Base-by-base conservation (phyloP, 805 yeast genomes). In the Komagataella kurtzmanii region DNA sequence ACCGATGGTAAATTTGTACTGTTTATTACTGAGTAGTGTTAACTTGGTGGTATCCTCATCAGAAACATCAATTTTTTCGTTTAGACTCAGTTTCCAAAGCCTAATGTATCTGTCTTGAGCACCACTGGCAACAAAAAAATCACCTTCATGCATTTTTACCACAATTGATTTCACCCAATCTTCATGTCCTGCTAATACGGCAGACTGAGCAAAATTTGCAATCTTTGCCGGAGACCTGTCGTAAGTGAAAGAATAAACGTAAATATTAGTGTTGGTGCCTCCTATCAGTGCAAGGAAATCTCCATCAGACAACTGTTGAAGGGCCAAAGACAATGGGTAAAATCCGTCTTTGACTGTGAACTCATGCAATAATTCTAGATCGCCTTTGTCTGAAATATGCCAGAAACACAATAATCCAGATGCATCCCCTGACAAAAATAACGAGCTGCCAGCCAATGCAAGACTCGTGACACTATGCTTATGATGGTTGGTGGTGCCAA, bases 91-190 rank as follows among this genome's bases (percentile, higher is more conserved):
- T 59, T 88, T 77, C 99, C 99, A 93, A 46, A 93, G 67, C 56
- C 99, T 75, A 50, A 93, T 88, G 62, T 88, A 89, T 58, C 95
- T 72, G 65, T 93, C 99, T 62, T 93, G 96, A 1, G 96, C 84
- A 0, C 96, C 98, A 52, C 86, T 79, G 4, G 98, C 98, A 24
- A 93, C 69, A 2, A 87, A 62, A 58, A 75, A 79, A 54, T 79
- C 81, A 19, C 74, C 78, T 6, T 71, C 71, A 0, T 66, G 64
- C 45, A 69, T 68, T 52, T 73, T 65, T 44, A 75, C 79, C 60
- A 88, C 79, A 30, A 93, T 66, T 12, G 88, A 74, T 61, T 85
- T 85, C 50, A 93, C 78, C 99, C 99, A 93, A 65, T 90, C 97
- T 66, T 93, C 99, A 64, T 93, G 99, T 3, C 99, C 99, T 24